A percentile compares a stretch with the other conserved stretches of the same genome.
phyloP scores from a whole-genome alignment of 2,329 filamentous ascomycete species.

The Epichloe brachyelytri region DNA sequence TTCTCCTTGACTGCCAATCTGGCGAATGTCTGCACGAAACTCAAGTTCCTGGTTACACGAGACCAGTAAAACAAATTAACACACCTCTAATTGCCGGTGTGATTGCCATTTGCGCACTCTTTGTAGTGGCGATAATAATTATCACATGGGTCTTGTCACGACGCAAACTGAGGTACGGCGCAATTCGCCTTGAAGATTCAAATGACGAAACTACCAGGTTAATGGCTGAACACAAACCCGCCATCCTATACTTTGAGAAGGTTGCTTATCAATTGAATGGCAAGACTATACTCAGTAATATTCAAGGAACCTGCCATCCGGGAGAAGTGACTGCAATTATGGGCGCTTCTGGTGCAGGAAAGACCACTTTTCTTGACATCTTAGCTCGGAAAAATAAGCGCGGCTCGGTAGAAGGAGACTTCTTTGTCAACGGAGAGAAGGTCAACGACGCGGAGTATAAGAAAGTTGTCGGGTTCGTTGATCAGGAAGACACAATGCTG shows the following conservation, averaged over 20 bases:
- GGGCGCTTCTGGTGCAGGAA: slow-evolving; percentile 94
- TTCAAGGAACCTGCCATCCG: slow-evolving; percentile 78
- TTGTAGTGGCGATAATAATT: slow-evolving; percentile 77
- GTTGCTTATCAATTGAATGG: slow-evolving; percentile 80
- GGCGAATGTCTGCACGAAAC: slow-evolving; percentile 92
- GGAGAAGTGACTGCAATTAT: slow-evolving; percentile 97
- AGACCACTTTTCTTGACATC: slow-evolving; percentile 94
- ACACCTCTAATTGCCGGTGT: slow-evolving; percentile 90
- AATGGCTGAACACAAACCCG: slow-evolving; percentile 83
- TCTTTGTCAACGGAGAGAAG: slow-evolving; percentile 89
- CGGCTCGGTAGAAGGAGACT: slow-evolving; percentile 63
- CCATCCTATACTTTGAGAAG: slow-evolving; percentile 76
- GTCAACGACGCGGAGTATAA: slow-evolving; percentile 75
- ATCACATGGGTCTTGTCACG: slow-evolving; percentile 79
- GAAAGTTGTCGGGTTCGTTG: slow-evolving; percentile 89
- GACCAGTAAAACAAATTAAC: slow-evolving; percentile 88
- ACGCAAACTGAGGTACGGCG: slow-evolving; percentile 54
- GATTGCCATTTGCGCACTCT: slow-evolving; percentile 74
- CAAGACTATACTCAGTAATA: slow-evolving; percentile 67
- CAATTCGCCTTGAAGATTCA: slow-evolving; percentile 75
- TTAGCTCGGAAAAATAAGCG: slow-evolving; percentile 94
- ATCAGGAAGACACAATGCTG: slow-evolving; percentile 95
- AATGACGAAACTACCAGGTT: slow-evolving; percentile 80
- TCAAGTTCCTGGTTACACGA: slow-evolving; percentile 80
- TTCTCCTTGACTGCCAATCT: slow-evolving; percentile 66